These are phyloP conservation scores for Candida corydali DNA, from an alignment of 805 yeast genomes.

Conservation along the genomic window DNA sequence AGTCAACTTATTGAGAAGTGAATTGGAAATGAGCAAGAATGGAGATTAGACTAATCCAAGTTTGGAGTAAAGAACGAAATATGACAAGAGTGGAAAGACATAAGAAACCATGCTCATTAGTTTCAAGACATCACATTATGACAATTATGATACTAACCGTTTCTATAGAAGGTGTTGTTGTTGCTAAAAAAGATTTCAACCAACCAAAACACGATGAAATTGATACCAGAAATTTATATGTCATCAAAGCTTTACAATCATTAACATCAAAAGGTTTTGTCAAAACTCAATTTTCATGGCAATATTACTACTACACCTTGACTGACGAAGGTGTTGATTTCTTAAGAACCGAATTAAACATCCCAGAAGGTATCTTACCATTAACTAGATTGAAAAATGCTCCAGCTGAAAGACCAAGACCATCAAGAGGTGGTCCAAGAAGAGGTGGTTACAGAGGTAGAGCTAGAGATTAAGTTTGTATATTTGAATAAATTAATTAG, in stretches of 20 bases:
- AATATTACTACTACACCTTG: slow-evolving; percentile 99
- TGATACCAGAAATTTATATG: slow-evolving; percentile 96
- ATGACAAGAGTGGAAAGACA: too few species aligned
- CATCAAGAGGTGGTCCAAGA: slow-evolving; percentile 36
- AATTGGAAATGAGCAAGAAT: background rate
- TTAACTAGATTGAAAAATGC: slow-evolving; percentile 94
- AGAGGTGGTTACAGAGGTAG: slow-evolving; percentile 55
- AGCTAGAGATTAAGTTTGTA: slow-evolving; percentile 41
- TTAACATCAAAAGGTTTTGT: slow-evolving; percentile 98
- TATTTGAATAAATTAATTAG: background rate
- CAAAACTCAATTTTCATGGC: slow-evolving; percentile 99
- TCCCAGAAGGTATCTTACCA: slow-evolving; percentile 98
- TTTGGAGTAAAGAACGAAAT: background rate
- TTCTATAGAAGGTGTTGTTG: slow-evolving; percentile 92
- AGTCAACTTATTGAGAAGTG: background rate
- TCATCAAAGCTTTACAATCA: slow-evolving; percentile 98
- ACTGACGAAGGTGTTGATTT: slow-evolving; percentile 99
- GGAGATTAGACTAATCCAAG: background rate
- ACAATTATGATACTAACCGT: slow-evolving; percentile 32
- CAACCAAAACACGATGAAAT: slow-evolving; percentile 97
- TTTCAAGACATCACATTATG: too few species aligned
- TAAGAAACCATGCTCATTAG: too few species aligned
- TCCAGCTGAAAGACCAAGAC: slow-evolving; percentile 74
- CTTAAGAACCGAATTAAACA: slow-evolving; percentile 96
- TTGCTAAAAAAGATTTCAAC: slow-evolving; percentile 98